Conservation (phyloP, 2,329 filamentous ascomycete species). For the Aspergillus terreus region DNA sequence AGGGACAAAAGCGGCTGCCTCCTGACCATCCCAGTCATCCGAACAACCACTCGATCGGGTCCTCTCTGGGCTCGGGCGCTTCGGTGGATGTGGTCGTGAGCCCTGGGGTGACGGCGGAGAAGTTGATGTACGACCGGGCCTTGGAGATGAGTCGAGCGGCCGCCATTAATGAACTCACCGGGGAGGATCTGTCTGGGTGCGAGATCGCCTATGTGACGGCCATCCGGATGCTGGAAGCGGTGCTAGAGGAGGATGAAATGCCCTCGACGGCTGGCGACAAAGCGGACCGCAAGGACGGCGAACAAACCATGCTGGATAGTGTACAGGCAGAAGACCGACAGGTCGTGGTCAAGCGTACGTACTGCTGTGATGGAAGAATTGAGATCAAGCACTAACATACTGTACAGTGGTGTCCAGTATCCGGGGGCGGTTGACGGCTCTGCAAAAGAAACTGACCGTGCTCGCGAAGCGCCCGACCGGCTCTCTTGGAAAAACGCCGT, state of each 20-base stretch:
- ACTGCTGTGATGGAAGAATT: neutral
- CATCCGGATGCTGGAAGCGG: constrained; percentile 90
- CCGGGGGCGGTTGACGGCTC: constrained; percentile 43
- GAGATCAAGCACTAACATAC: constrained; percentile 18
- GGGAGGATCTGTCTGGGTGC: constrained; percentile 80
- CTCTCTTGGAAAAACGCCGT: constrained; percentile 24
- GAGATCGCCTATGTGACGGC: constrained; percentile 92
- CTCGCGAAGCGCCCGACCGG: constrained; percentile 46
- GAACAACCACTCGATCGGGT: constrained; percentile 65
- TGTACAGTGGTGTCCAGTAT: constrained; percentile 47
- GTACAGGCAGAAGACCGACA: constrained; percentile 47
- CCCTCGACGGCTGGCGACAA: constrained; percentile 23
- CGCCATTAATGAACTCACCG: constrained; percentile 92
- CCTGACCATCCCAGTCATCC: constrained; percentile 83
- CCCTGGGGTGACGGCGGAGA: constrained; percentile 87
- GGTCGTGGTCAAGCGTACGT: constrained; percentile 49
- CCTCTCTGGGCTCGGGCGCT: constrained; percentile 56
- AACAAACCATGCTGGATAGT: constrained; percentile 39
- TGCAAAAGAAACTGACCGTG: constrained; percentile 49
- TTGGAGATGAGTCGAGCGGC: constrained; percentile 94
- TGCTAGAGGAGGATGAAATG: constrained; percentile 76
- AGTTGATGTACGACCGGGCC: constrained; percentile 95
- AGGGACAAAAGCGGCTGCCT: constrained; percentile 80
- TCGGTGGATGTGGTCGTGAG: constrained; percentile 78
- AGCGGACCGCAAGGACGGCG: constrained; percentile 27